Conservation (phyloP, 2,329 filamentous ascomycete genomes). For the Hypoxylon sp. region DNA sequence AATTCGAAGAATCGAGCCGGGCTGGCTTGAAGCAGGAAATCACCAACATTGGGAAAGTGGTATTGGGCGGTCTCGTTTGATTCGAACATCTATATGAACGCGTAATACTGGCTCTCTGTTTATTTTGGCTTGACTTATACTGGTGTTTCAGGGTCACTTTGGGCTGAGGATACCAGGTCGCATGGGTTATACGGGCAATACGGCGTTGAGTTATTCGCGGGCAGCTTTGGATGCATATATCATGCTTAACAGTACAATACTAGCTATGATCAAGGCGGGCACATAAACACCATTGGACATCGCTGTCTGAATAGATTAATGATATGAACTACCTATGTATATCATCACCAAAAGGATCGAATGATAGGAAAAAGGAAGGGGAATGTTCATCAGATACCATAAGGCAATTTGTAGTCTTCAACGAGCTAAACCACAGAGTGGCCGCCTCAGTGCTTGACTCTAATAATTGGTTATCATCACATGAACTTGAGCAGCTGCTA, state of each 20-base stretch:
- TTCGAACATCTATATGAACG: slow-evolving; percentile 24
- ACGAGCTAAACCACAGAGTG: slow-evolving; percentile 58
- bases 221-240: slow-evolving; percentile 36
- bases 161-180: slow-evolving; percentile 39
- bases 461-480: slow-evolving; percentile 95
- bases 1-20: slow-evolving; percentile 91
- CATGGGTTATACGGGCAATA: slow-evolving; percentile 30
- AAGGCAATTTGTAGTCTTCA: slow-evolving; percentile 65
- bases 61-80: slow-evolving; percentile 86
- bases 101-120: slow-evolving; percentile 22
- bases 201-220: slow-evolving; percentile 31
- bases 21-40: slow-evolving; percentile 84
- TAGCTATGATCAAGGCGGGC: slow-evolving; percentile 8
- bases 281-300: slow-evolving; percentile 32
- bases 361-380: slow-evolving; percentile 21
- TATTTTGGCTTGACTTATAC: slow-evolving; percentile 25
- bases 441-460: slow-evolving; percentile 97
- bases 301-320: background rate
- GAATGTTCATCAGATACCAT: slow-evolving; percentile 64
- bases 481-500: slow-evolving; percentile 66
- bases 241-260: slow-evolving; percentile 10
- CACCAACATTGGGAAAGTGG: slow-evolving; percentile 87
- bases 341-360: background rate
- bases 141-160: slow-evolving; percentile 38
- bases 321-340: slow-evolving; percentile 2